phyloP scores from a whole-genome alignment of 306 rosid species.

The Trifolium repens region DNA sequence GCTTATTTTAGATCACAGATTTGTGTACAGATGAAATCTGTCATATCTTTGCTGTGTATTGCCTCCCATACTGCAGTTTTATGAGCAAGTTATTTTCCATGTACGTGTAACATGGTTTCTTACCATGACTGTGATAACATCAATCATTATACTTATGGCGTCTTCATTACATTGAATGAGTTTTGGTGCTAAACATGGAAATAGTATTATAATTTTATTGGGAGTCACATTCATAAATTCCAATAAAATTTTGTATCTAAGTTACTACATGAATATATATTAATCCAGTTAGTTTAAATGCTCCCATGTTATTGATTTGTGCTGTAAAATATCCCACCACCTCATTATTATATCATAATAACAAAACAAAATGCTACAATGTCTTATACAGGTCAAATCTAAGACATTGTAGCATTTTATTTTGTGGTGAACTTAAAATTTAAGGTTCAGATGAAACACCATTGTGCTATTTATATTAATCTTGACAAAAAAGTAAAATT shows the following conservation, averaged over 20 bases:
- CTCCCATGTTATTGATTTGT: background rate
- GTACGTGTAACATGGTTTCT: constrained; percentile 29
- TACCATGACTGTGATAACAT: constrained; percentile 18
- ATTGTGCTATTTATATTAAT: constrained; percentile 17
- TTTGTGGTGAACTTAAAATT: background rate
- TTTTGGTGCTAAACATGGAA: constrained; percentile 27
- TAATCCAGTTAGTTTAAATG: constrained; percentile 20
- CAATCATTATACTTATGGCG: constrained; percentile 4
- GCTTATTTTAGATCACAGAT: constrained; percentile 20
- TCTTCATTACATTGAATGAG: background rate
- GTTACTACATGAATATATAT: constrained; percentile 10
- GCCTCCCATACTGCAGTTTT: constrained; percentile 22
- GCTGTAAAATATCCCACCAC: background rate
- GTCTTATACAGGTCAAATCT: background rate
- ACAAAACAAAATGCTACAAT: background rate
- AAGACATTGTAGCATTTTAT: no score
- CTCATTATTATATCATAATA: background rate
- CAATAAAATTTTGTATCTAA: constrained; percentile 34
- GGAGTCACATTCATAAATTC: constrained; percentile 31
- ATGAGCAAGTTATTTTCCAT: constrained; percentile 10
- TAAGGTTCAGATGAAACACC: constrained; percentile 19
- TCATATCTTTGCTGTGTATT: constrained; percentile 9
- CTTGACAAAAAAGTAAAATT: constrained; percentile 19
- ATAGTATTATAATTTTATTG: background rate
- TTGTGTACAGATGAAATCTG: constrained; percentile 13